Evolutionary conservation across 192 early-diverging fungal species (phyloP), one percentile per base, ranked within the genome.

Genomic region (Linderina pennispora): DNA sequence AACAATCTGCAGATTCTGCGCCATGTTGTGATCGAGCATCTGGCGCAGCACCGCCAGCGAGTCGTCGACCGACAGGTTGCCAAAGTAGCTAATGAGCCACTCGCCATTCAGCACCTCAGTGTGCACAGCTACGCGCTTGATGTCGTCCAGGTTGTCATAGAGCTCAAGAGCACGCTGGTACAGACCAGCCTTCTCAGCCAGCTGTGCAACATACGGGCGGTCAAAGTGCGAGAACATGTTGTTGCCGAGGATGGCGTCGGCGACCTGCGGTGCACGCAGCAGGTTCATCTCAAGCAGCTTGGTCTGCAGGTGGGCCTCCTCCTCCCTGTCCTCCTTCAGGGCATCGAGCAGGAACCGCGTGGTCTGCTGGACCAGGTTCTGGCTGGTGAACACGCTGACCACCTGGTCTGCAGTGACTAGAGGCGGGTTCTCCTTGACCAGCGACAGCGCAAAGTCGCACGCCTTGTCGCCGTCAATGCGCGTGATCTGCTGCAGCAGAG

Each of bases 141-240:
- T 97, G 58, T 99, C 96, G 42, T 86, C 83, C 43, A 88, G 85
- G 58, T 99, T 94, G 36, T 87, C 90, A 73, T 94, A 97, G 64
- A 97, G 89, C 77, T 99, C 96, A 32, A 99, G 77, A 1, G 96
- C 87, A 18, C 93, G 76, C 74, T 99, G 96, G 63, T 86, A 94
- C 23, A 99, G 73, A 13, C 94, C 94, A 24, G 96, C 94, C 81
- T 97, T 99, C 68, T 99, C 96, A 58, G 93, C 97, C 46, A 99
- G 81, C 36, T 76, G 63, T 11, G 90, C 96, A 58, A 99, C 86
- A 43, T 90, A 84, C 8, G 86, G 78, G 11, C 88, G 82, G 62
- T 99, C 96, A 64, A 97, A 99, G 57, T 96, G 89, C 20, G 85
- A 86, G 62, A 99, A 91, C 85, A 95, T 89, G 52, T 90, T 79